phyloP scores from a whole-genome alignment of 345 rosid species.

The Salix purpurea region DNA sequence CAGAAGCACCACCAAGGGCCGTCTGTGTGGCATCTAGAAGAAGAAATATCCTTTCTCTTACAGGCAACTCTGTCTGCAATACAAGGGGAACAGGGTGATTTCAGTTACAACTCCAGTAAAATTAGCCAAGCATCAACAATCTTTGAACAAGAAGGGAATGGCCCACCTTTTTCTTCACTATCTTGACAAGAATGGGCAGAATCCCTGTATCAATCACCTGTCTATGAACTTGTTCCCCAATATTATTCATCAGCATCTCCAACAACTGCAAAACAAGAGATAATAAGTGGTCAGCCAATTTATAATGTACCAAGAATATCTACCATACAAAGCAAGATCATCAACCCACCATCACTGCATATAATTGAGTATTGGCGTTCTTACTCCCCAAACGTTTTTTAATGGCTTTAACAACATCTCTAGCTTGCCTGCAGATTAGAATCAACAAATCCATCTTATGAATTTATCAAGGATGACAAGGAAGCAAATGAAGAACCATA shows the following conservation, averaged over 20 bases:
- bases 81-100: conserved; percentile 9
- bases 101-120: conserved; percentile 9
- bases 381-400: conserved; percentile 82
- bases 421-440: conserved; percentile 57
- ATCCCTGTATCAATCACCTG: conserved; percentile 72
- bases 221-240: conserved; percentile 71
- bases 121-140: conserved; percentile 16
- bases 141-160: neutral
- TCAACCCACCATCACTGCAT: conserved; percentile 68
- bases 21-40: conserved; percentile 98
- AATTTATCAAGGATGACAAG: neutral
- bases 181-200: conserved; percentile 78
- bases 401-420: conserved; percentile 78
- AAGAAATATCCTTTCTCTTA: conserved; percentile 83
- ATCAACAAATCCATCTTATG: neutral
- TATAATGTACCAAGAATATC: neutral
- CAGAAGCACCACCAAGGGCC: conserved; percentile 83
- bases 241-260: conserved; percentile 96
- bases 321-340: neutral
- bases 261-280: conserved; percentile 49
- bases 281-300: neutral
- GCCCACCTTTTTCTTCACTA: conserved; percentile 85
- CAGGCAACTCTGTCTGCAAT: conserved; percentile 72
- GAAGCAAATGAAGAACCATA: neutral
- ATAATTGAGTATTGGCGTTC: conserved; percentile 57